Evolutionary conservation across 768 basidiomycete genomes (phyloP).

Genomic region (Phlegmacium glaucopus): DNA sequence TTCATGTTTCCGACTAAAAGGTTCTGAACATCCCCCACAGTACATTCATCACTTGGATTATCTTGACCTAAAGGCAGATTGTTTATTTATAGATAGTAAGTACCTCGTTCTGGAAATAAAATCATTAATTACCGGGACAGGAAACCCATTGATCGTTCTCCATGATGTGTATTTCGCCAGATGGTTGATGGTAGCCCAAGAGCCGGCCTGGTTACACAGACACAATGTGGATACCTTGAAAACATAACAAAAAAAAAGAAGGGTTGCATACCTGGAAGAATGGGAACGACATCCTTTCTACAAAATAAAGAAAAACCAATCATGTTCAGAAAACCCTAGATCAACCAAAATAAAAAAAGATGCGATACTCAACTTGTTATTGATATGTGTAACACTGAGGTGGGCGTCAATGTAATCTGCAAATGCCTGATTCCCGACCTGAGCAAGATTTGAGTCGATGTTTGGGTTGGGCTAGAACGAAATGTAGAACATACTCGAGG

Average conservation of each 20-base stretch:
- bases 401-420: slow-evolving; percentile 57
- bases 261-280: slow-evolving; percentile 30
- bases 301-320: too few species aligned
- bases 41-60: slow-evolving; percentile 45
- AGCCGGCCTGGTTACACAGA: slow-evolving; percentile 25
- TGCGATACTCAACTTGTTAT: slow-evolving; percentile 43
- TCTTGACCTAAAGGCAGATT: slow-evolving; percentile 46
- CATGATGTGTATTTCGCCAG: slow-evolving; percentile 50
- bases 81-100: too few species aligned
- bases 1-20: slow-evolving; percentile 35
- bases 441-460: too few species aligned
- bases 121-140: slow-evolving; percentile 58
- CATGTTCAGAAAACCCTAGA: neutral
- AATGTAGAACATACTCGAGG: slow-evolving; percentile 36
- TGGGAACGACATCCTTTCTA: slow-evolving; percentile 40
- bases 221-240: neutral
- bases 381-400: slow-evolving; percentile 51
- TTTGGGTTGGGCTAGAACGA: slow-evolving; percentile 18
- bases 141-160: slow-evolving; percentile 46
- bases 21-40: slow-evolving; percentile 40
- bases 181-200: slow-evolving; percentile 42
- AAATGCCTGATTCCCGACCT: slow-evolving; percentile 60
- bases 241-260: neutral
- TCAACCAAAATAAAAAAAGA: too few species aligned
- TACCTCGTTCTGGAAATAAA: neutral